Base-by-base conservation (phyloP, 257 asterid species). In the Cynanchum wilfordii region DNA sequence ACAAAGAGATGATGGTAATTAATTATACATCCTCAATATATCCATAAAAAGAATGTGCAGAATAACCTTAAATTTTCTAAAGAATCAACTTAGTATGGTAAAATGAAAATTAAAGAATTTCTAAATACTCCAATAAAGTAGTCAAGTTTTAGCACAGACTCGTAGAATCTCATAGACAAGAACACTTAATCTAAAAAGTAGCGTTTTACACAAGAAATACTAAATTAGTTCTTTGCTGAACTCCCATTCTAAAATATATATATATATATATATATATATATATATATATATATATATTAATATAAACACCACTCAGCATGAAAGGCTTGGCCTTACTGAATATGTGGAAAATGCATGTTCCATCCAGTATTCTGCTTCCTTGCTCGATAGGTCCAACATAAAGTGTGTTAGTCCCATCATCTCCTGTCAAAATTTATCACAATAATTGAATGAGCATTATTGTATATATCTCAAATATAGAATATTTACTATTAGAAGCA, bases 331-430 rank as follows among this genome's bases (percentile, higher is more conserved):
- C 70, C 87, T 71, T 86, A 94, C 98, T 77, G 83, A 75, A 80
- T 94, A 94, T 74, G 97, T 86, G 79, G 75, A 86, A 76, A 94
- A 89, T 65, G 99, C 93, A 88, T 81, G 92, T 85, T 94, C 99
- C 99, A 94, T 91, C 92, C 90, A 94, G 85, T 87, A 87, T 78
- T 91, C 99, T 45, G 98, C 93, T 82, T 95, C 99, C 85, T 94
- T 94, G 73, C 89, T 87, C 11, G 91, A 87, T 80, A 87, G 98
- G 71, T 95, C 99, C 89, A 89, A 76, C 97, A 95, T 86, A 87
- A 91, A 95, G 84, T 87, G 89, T 68, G 98, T 80, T 75, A 95
- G 77, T 66, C 95, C 98, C 95, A 91, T 91, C 91, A 91, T 91
- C 86, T 95, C 99, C 99, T 95, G 89, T 57, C 77, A 77, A 77